phyloP scores from a whole-genome alignment of 1,284 basidiomycete genomes.

The Grifola frondosa region DNA sequence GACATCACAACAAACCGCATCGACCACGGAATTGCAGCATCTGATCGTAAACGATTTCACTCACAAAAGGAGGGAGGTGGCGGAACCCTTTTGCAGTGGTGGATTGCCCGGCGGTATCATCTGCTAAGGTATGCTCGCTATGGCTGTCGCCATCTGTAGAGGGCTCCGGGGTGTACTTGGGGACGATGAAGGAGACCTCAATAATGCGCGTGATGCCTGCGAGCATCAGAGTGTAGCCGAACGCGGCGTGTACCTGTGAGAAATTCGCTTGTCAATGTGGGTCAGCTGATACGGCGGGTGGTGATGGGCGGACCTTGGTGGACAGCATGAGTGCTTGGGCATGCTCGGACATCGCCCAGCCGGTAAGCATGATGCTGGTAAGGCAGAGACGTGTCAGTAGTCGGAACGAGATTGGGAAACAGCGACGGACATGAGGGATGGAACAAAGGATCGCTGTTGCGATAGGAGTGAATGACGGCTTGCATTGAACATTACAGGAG shows the following conservation, averaged over 20 bases:
- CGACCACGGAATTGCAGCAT: no score
- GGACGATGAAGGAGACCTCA: constrained; percentile 81
- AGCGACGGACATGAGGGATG: constrained; percentile 71
- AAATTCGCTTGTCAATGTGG: background rate
- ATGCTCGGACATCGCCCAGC: constrained; percentile 95
- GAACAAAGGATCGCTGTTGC: constrained; percentile 73
- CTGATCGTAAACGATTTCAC: no score
- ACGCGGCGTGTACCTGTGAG: constrained; percentile 76
- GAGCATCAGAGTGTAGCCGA: constrained; percentile 84
- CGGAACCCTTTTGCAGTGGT: constrained; percentile 67
- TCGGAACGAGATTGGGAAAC: constrained; percentile 5
- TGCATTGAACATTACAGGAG: background rate
- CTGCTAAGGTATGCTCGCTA: constrained; percentile 63
- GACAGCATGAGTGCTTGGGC: constrained; percentile 84
- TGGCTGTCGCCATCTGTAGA: constrained; percentile 45
- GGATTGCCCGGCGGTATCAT: constrained; percentile 23
- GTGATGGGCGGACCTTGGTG: constrained; percentile 69
- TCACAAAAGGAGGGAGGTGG: constrained; percentile 83
- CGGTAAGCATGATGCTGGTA: constrained; percentile 84
- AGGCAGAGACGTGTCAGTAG: constrained; percentile 2
- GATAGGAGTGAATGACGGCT: background rate
- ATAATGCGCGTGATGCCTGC: constrained; percentile 83
- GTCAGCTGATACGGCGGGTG: no score
- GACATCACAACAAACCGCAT: background rate
- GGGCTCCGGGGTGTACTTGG: constrained; percentile 32